phyloP scores from a whole-genome alignment of 2,329 filamentous ascomycete species.

The Emericellopsis cladophorae region DNA sequence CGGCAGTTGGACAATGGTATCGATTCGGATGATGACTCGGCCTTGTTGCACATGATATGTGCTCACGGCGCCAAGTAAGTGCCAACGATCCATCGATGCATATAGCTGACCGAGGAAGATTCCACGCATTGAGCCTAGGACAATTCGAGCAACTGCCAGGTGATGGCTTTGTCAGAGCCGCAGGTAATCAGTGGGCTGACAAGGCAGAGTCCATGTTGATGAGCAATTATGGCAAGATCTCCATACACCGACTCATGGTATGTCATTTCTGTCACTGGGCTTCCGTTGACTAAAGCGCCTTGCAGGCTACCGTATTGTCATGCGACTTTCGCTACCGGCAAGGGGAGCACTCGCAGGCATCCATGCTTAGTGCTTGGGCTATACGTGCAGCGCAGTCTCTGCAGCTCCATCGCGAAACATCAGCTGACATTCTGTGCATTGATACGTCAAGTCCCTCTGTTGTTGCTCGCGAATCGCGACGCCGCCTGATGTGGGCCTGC shows the following conservation, averaged over 20 bases:
- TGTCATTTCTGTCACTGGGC: constrained; percentile 1
- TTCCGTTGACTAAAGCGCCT: not conserved
- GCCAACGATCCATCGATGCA: not conserved
- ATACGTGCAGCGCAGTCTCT: constrained; percentile 28
- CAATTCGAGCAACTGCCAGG: constrained; percentile 16
- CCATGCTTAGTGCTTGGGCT: constrained; percentile 26
- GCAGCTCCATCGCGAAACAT: constrained; percentile 23
- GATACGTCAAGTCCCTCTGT: constrained; percentile 17
- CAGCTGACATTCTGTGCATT: constrained; percentile 22
- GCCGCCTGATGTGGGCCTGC: constrained; percentile 28
- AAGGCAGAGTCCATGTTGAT: constrained; percentile 21
- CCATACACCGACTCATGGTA: constrained; percentile 25
- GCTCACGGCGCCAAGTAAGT: constrained; percentile 9
- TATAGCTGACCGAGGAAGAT: constrained; percentile 9
- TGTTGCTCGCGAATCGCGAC: constrained; percentile 22
- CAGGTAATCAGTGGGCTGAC: constrained; percentile 24
- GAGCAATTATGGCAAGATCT: constrained; percentile 24
- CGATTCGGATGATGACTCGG: constrained; percentile 6
- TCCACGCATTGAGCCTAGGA: constrained; percentile 16
- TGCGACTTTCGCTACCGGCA: constrained; percentile 26
- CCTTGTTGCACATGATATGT: constrained; percentile 9
- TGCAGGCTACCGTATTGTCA: constrained; percentile 10
- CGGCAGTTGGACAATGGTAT: constrained; percentile 8
- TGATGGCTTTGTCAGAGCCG: constrained; percentile 15
- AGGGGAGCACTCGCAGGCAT: constrained; percentile 24